These are phyloP conservation scores for Ormosia emarginata DNA, from an alignment of 306 rosid species.

Conservation along the genomic window DNA sequence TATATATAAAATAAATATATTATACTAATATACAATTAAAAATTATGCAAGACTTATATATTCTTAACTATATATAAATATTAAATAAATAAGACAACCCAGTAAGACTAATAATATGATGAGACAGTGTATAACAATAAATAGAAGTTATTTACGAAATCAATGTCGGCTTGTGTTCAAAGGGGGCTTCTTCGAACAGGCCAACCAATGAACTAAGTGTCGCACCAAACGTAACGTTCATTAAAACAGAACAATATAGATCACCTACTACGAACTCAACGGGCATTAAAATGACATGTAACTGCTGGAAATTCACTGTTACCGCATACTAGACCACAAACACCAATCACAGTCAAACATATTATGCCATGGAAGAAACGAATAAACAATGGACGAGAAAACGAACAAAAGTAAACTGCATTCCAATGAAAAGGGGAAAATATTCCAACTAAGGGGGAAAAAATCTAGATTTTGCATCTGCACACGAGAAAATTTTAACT, in stretches of 20 bases:
- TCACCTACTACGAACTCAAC: neutral
- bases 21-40: too few species aligned
- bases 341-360: neutral
- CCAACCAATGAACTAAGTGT: too few species aligned
- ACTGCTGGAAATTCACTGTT: neutral
- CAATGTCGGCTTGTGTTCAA: too few species aligned
- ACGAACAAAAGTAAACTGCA: neutral
- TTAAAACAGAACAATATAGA: neutral
- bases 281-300: neutral
- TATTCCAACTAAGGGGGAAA: neutral
- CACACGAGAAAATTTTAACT: neutral
- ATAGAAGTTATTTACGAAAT: too few species aligned
- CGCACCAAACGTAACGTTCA: too few species aligned
- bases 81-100: too few species aligned
- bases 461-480: neutral
- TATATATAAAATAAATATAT: too few species aligned
- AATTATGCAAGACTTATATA: too few species aligned
- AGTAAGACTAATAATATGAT: too few species aligned
- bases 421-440: neutral
- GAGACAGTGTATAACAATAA: too few species aligned
- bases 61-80: too few species aligned
- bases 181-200: too few species aligned
- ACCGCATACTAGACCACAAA: neutral
- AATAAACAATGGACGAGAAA: constrained; percentile 25
- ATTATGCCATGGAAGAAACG: neutral